Evolutionary conservation across 768 basidiomycete species (phyloP).

Genomic region (Boletus speciosus): DNA sequence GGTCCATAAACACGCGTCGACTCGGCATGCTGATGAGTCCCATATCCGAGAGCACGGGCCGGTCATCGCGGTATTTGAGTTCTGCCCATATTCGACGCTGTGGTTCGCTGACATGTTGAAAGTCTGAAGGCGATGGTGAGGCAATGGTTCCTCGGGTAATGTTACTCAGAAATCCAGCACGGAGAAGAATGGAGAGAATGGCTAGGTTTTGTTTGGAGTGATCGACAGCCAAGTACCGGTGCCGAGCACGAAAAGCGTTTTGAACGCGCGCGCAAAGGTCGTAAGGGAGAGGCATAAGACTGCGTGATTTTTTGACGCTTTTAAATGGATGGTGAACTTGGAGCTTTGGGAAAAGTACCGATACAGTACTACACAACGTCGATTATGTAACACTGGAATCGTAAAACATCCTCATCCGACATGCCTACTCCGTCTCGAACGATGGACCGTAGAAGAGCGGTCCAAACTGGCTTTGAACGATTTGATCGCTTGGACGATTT

Average conservation of each 20-base stretch:
- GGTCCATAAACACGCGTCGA: slow-evolving; percentile 71
- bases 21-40: slow-evolving; percentile 81
- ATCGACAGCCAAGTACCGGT: slow-evolving; percentile 68
- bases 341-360: neutral
- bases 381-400: slow-evolving; percentile 14
- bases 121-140: slow-evolving; percentile 61
- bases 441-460: slow-evolving; percentile 58
- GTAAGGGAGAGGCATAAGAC: slow-evolving; percentile 59
- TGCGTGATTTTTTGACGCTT: neutral
- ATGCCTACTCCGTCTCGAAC: slow-evolving; percentile 60
- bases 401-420: slow-evolving; percentile 34
- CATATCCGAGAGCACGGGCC: slow-evolving; percentile 79
- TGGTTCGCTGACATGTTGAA: slow-evolving; percentile 54
- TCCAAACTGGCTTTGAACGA: slow-evolving; percentile 63
- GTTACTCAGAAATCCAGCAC: slow-evolving; percentile 81
- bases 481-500: slow-evolving; percentile 75
- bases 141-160: slow-evolving; percentile 75
- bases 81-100: slow-evolving; percentile 88
- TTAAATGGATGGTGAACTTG: neutral
- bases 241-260: slow-evolving; percentile 88
- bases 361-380: neutral
- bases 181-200: slow-evolving; percentile 88
- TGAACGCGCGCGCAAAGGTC: slow-evolving; percentile 88
- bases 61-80: slow-evolving; percentile 90
- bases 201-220: slow-evolving; percentile 90